Conservation (phyloP, 2,329 filamentous ascomycete genomes). For the Ceratocystis cacaofunesta region DNA sequence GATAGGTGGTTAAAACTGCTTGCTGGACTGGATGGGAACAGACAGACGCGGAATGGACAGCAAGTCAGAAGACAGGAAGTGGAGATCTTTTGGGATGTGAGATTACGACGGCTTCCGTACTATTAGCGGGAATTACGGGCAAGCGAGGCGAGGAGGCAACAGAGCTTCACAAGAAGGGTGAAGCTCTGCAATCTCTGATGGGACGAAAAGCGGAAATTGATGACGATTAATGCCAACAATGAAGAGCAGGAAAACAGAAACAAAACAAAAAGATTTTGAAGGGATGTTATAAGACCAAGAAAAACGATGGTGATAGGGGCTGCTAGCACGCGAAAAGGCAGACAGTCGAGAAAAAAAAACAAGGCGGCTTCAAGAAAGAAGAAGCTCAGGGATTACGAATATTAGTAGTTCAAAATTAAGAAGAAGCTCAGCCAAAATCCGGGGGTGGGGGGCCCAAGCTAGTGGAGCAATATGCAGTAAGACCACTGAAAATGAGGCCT, state of each 20-base stretch:
- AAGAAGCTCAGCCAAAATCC: not conserved
- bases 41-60: not conserved
- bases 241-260: no score
- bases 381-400: not conserved
- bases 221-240: not conserved
- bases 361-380: not conserved
- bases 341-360: not conserved
- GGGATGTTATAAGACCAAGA: not conserved
- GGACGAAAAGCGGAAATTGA: not conserved
- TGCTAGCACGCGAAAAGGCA: constrained; percentile 1
- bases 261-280: not conserved
- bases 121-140: constrained; percentile 3
- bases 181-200: not conserved
- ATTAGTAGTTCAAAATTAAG: not conserved
- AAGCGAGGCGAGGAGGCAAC: not conserved
- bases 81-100: not conserved
- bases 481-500: not conserved
- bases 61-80: not conserved
- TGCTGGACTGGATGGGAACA: not conserved
- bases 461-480: not conserved
- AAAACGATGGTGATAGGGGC: constrained; percentile 8
- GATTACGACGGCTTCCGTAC: constrained; percentile 2
- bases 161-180: not conserved
- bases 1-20: not conserved
- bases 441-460: not conserved